Evolutionary conservation across 2,329 filamentous ascomycete species (phyloP).

Genomic region (Apiospora koreana): DNA sequence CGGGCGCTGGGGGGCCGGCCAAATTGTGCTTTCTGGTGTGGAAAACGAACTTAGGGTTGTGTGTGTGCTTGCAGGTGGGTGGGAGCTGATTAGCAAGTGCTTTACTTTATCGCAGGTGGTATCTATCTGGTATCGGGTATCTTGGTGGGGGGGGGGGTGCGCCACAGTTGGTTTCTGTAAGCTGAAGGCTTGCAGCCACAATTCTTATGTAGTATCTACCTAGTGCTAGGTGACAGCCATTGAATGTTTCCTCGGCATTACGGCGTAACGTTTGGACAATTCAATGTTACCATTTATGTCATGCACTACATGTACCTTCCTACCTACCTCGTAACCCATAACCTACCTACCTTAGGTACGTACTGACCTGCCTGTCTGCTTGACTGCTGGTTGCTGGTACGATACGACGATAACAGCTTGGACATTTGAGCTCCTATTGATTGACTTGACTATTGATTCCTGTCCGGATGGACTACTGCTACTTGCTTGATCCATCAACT

Average conservation of each 20-base stretch:
- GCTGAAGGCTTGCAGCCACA: too few relatives aligned
- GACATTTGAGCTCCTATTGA: background rate
- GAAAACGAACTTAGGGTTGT: conserved; percentile 10
- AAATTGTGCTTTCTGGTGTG: conserved; percentile 7
- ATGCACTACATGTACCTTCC: too few relatives aligned
- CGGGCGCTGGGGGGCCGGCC: conserved; percentile 3
- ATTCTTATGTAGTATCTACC: too few relatives aligned
- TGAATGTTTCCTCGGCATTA: background rate
- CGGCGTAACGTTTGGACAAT: too few relatives aligned
- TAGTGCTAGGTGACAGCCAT: too few relatives aligned
- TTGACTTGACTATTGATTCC: background rate
- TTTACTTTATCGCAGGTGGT: too few relatives aligned
- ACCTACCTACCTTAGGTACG: too few relatives aligned
- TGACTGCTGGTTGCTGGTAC: background rate
- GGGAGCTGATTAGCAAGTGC: background rate
- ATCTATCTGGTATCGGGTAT: background rate
- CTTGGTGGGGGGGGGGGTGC: background rate
- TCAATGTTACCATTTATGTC: background rate
- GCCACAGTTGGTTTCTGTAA: background rate
- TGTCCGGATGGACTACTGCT: background rate
- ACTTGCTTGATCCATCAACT: background rate
- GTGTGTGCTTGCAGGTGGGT: background rate
- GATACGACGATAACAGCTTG: background rate
- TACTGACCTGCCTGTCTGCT: too few relatives aligned
- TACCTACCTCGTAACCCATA: too few relatives aligned